Conservation (phyloP, 805 yeast species). For the Diddensiella santjacobensis region DNA sequence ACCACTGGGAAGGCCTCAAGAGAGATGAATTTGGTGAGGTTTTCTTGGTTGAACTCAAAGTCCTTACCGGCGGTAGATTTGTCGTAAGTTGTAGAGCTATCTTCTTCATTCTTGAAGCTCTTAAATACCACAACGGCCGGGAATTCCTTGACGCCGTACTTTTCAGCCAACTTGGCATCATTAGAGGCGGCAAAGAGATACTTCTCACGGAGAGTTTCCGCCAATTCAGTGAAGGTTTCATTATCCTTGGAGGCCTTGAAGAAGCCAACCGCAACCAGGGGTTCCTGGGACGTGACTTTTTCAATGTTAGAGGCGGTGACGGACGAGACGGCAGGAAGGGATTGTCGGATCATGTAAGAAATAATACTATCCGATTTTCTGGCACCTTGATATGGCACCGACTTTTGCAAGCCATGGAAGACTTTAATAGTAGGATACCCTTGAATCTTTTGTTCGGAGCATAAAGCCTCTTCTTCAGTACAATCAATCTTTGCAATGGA, state of each 20-base stretch:
- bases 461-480: slow-evolving; percentile 67
- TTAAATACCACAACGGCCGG: slow-evolving; percentile 49
- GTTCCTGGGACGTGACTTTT: slow-evolving; percentile 42
- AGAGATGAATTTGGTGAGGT: slow-evolving; percentile 47
- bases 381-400: slow-evolving; percentile 71
- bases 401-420: slow-evolving; percentile 44
- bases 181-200: slow-evolving; percentile 52
- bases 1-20: slow-evolving; percentile 74
- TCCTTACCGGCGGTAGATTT: slow-evolving; percentile 21
- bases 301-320: slow-evolving; percentile 49
- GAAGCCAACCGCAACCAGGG: slow-evolving; percentile 47
- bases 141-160: slow-evolving; percentile 36
- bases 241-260: slow-evolving; percentile 51
- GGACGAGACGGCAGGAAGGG: slow-evolving; percentile 68
- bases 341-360: slow-evolving; percentile 72
- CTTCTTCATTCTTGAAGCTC: slow-evolving; percentile 36
- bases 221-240: slow-evolving; percentile 58
- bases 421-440: slow-evolving; percentile 85
- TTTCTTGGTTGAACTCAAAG: slow-evolving; percentile 33
- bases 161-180: slow-evolving; percentile 40
- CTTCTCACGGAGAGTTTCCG: slow-evolving; percentile 60
- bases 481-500: slow-evolving; percentile 68
- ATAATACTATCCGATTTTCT: slow-evolving; percentile 78
- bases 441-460: slow-evolving; percentile 59
- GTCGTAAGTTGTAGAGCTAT: slow-evolving; percentile 30